Evolutionary conservation across 306 rosid genomes (phyloP), one percentile per base, ranked within the genome.

Genomic region (Geum urbanum): DNA sequence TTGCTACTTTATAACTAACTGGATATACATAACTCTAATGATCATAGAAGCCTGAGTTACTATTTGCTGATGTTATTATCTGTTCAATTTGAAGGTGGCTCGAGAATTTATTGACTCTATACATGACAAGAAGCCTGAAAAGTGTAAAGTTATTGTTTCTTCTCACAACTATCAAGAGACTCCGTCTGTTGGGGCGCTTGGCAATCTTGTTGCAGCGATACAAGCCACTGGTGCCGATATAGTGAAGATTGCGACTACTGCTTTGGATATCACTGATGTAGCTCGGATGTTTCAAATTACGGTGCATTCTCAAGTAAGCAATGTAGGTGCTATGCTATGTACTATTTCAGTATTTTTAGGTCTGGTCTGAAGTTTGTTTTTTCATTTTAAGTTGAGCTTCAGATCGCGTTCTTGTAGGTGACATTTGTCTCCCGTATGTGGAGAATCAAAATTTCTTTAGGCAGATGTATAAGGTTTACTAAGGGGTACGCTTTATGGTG

Each of bases 141-240:
- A 84, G 66, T 82, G 82, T 49, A 94, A 83, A 82, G 78, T 94
- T 84, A 83, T 94, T 56, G 95, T 94, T 84, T 94, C 98, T 54
- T 90, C 95, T 67, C 98, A 94, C 83, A 94, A 94, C 79, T 90
- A 90, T 81, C 82, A 84, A 70, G 27, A 43, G 43, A 90, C 98
- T 57, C 97, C 98, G 47, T 84, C 96, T 13, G 77, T 75, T 67
- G 91, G 90, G 86, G 96, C 84, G 72, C 92, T 94, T 63, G 90
- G 92, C 39, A 78, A 82, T 79, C 98, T 94, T 75, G 98, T 84
- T n/a, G 97, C 92, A 32, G 76, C 79, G 74, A 94, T 94, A 75
- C 98, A 94, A 81, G 89, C 87, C 61, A 81, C 88, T 11, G 96
- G 98, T 56, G 97, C 98, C 69, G 97, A 94, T 73, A 87, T 94